Evolutionary conservation across 2,329 filamentous ascomycete species (phyloP).

Genomic region (Penicillium nordicum): DNA sequence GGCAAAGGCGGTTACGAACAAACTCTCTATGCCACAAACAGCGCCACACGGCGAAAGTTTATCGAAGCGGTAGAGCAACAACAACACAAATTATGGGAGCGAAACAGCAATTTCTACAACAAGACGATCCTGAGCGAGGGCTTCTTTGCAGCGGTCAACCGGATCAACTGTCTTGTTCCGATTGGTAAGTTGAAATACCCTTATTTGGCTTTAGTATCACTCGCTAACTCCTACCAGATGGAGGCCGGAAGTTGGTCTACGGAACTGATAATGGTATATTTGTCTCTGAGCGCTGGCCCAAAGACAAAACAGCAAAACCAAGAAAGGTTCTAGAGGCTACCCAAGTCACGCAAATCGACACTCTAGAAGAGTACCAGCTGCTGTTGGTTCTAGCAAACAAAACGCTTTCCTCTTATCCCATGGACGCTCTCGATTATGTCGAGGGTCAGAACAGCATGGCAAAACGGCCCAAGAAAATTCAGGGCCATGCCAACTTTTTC

Average conservation of each 20-base stretch:
- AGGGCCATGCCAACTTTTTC: conserved; percentile 97
- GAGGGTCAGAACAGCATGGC: conserved; percentile 69
- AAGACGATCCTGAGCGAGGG: conserved; percentile 71
- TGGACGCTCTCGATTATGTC: conserved; percentile 79
- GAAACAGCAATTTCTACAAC: conserved; percentile 65
- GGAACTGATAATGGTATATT: conserved; percentile 94
- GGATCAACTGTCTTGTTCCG: conserved; percentile 91
- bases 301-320: conserved; percentile 69
- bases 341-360: conserved; percentile 90
- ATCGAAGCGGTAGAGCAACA: conserved; percentile 92
- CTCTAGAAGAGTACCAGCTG: conserved; percentile 90
- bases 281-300: conserved; percentile 83
- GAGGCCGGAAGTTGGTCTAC: conserved; percentile 88
- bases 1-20: conserved; percentile 94
- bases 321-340: conserved; percentile 80
- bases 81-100: conserved; percentile 77
- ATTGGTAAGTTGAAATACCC: conserved; percentile 60
- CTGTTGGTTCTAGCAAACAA: conserved; percentile 91
- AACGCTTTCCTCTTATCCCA: conserved; percentile 81
- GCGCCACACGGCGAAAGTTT: conserved; percentile 89
- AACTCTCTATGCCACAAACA: conserved; percentile 81
- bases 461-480: conserved; percentile 91
- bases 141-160: conserved; percentile 84
- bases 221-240: conserved; percentile 57
- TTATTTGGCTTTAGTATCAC: background rate